Evolutionary conservation across 1,139 yeast species (phyloP), one percentile per base, ranked within the genome.

Genomic region (Scheffersomyces illinoinensis): DNA sequence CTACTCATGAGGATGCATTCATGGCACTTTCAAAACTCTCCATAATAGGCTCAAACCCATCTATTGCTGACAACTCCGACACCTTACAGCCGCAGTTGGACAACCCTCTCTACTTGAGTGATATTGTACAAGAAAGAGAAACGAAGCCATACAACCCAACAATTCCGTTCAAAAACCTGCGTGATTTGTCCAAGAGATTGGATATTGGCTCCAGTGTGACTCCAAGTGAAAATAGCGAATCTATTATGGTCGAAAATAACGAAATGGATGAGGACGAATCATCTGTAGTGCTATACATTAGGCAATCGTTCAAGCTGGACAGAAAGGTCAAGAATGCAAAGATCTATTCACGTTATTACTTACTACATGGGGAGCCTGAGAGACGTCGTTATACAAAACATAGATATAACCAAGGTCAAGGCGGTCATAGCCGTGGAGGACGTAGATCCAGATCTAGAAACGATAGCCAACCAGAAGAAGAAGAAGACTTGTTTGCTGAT

Each of bases 351-450:
- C 73, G 91, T 52, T 90, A 89, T 70, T 90, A 90, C 71, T 76
- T 89, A 61, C 69, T 88, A 20, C 88, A 90, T 66, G 96, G 96
- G 2, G 95, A 89, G 66, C 96, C 96, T 0, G 86, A 85, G 54
- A 76, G 86, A 58, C 56, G 56, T 7, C 59, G 59, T 12, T 59
- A 62, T n/a, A 48, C 53, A 18, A 59, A 54, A 48, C 59, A 60
- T 20, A 57, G 68, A 49, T 59, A 58, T 5, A 52, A 61, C 53
- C 46, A 59, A 53, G 20, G 63, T 56, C 19, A 59, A 50, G 47
- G 53, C 57, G 61, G 54, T 5, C 20, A 51, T 17, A 23, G 39
- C 50, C 54, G 54, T 23, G 43, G 47, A 14, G 43, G 52, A 18
- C 76, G 73, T 56, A 80, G 78, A 17, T 58, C 54, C 19, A 63